Base-by-base conservation (phyloP, 768 basidiomycete genomes). In the Lactifluus volemus region DNA sequence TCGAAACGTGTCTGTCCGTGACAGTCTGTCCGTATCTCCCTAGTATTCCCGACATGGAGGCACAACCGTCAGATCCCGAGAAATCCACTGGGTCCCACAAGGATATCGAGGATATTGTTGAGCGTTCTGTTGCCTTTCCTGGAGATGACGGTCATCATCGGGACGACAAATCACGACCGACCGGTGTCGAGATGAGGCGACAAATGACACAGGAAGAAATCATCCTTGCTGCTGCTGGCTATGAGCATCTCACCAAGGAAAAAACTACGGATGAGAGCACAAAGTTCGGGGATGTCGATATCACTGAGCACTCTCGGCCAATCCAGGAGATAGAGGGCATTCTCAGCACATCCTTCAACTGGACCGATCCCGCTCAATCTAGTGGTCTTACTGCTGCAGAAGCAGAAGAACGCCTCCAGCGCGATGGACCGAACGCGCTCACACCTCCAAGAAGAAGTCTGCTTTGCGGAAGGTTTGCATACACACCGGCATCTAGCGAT, bases 401-500 rank as follows among this genome's bases (percentile, higher is more conserved):
- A 61, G 84, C 83, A 21, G 78, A 77, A 58, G 68, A 65, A 10
- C 78, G 84, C 58, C 77, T 87, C n/a, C 69, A 75, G 53, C 74
- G 76, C 25, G 79, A 86, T 69, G 85, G 85, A 0, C 79, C 70
- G 29, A 87, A 87, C 67, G 66, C 84, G 42, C 77, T 87, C 51
- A 86, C 84, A 6, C 85, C 84, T 25, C 84, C 84, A 80, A 79
- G 71, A 86, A 84, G 70, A 84, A 84, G 67, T 84, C 83, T 45
- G 81, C 84, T 39, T 66, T 85, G 12, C 77, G 80, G 67, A 84
- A 84, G 80, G 85, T 84, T 53, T 39, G 71, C 63, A 44, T 32
- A 25, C 21, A 29, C 10, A 39, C 14, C 8, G 6, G 14, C 11
- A 19, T 58, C 12, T 58, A 36, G 25, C 21, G 14, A 12, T 47